Evolutionary conservation across 2,329 filamentous ascomycete species (phyloP).

Genomic region (Botryotinia globosa): DNA sequence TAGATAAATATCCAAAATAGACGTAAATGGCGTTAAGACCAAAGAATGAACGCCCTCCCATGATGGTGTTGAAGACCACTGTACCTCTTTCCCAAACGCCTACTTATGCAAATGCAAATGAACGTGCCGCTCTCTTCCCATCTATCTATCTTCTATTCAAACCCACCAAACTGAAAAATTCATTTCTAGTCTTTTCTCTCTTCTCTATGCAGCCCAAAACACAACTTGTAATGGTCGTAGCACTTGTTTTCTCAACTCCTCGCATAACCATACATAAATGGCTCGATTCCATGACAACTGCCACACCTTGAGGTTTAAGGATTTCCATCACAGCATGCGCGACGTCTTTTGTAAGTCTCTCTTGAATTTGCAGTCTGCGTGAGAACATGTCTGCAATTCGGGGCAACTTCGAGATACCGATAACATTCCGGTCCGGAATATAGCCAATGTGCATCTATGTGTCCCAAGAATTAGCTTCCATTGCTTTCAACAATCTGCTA

Average conservation of each 20-base stretch:
- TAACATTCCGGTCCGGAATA: constrained; percentile 85
- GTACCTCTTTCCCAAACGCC: constrained; percentile 29
- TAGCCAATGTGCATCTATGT: constrained; percentile 96
- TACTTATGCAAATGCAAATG: constrained; percentile 25
- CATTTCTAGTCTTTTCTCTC: constrained; percentile 89
- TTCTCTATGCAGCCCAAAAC: constrained; percentile 95
- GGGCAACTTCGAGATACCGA: constrained; percentile 92
- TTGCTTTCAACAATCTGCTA: not conserved
- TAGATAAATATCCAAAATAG: constrained; percentile 17
- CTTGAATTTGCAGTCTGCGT: constrained; percentile 89
- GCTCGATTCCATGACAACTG: constrained; percentile 94
- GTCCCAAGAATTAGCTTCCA: constrained; percentile 20
- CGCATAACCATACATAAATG: constrained; percentile 99
- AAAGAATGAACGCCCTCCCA: constrained; percentile 32
- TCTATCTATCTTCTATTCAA: constrained; percentile 51
- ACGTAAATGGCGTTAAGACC: constrained; percentile 39
- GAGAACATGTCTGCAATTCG: constrained; percentile 97
- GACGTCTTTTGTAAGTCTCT: constrained; percentile 93
- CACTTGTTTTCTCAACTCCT: constrained; percentile 88
- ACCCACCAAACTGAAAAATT: constrained; percentile 80
- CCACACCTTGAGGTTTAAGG: constrained; percentile 88
- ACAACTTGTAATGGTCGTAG: constrained; percentile 90
- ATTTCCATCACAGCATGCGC: constrained; percentile 92
- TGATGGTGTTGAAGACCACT: constrained; percentile 39
- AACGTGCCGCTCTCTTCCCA: not conserved